Base-by-base conservation (phyloP, 345 rosid genomes). In the Heritiera fomes region DNA sequence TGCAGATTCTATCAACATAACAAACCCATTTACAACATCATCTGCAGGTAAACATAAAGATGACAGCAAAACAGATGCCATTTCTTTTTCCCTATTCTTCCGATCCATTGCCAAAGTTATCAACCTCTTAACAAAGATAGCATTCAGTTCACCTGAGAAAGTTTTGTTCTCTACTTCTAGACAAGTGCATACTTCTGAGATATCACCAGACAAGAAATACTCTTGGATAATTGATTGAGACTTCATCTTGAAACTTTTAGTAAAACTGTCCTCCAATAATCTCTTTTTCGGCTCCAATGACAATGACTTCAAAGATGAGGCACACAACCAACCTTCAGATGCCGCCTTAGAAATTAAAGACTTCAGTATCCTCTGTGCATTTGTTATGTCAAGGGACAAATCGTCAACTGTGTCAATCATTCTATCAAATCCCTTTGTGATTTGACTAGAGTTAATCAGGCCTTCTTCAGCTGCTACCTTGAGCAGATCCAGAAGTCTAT, bases 241-340 rank as follows among this genome's bases (percentile, higher is more conserved):
- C 85, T 91, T 90, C 66, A 63, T 62, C 77, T 94, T 92, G 81
- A 92, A 91, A 17, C 52, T 77, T 81, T 69, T 85, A 17, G 88
- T 69, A 38, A 77, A 82, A 67, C 60, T 61, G 78, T 87, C 92
- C 77, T 86, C 88, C 43, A 88, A 77, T 14, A 80, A 53, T 72
- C 20, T 82, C 65, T 78, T 89, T 58, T 68, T 69, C 2, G 90
- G 84, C 62, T 83, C 75, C 56, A 73, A 47, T 1, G 90, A 84
- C 73, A 90, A 82, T 12, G 93, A 80, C 75, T 87, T 92, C 84
- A 94, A 79, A 69, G 94, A 87, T 58, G 98, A 94, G 73, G 90
- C 98, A 73, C 91, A 83, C 76, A 92, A 53, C 98, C 98, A 94
- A 9, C 97, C 98, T 79, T 94, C 95, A 55, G 97, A 92, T 49